Evolutionary conservation across 2,329 filamentous ascomycete genomes (phyloP), one percentile per base, ranked within the genome.

Genomic region (Aaosphaeria pasadenensis): DNA sequence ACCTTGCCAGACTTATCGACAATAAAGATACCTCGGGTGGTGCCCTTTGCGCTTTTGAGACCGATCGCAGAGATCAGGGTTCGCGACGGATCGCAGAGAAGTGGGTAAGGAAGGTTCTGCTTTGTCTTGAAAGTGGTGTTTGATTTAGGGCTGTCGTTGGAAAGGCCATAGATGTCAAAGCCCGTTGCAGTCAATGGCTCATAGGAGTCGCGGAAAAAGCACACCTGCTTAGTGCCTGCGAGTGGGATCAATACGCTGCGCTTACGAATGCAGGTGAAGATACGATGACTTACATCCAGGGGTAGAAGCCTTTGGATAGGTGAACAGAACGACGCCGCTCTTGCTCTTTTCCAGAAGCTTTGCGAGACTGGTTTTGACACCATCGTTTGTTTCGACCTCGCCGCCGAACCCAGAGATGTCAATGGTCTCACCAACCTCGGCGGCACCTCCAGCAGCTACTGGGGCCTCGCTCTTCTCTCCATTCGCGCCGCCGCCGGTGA

Each of bases 101-200:
- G 83, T 33, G 87, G 77, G 71, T 96, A 99, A 5, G 87, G 89
- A 46, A 97, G 82, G 54, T 87, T 89, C 71, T 97, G 89, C 77
- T 95, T 96, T 38, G 84, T 86, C 74, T 90, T 88, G 81, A 97
- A 99, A 41, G 84, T 89, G 28, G 89, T 91, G 77, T 99, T 99
- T 62, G 90, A 84, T 74, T 94, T 95, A 62, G 90, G 85, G 42
- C 85, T 88, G 75, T 97, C 94, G 59, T 83, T 83, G 53, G 89
- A 95, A 44, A 99, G 84, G 47, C 94, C 94, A 70, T 89, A 97
- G 74, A 99, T 90, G 66, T 85, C 80, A 51, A 95, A 83, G 6
- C 92, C 92, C 47, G 83, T 87, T 30, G 84, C 80, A 7, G 87
- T 92, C 46, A 97, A 80, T 44, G 85, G 77, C 42, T 79, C 75